Evolutionary conservation across 345 rosid species (phyloP).

Genomic region (Brassica rapa): DNA sequence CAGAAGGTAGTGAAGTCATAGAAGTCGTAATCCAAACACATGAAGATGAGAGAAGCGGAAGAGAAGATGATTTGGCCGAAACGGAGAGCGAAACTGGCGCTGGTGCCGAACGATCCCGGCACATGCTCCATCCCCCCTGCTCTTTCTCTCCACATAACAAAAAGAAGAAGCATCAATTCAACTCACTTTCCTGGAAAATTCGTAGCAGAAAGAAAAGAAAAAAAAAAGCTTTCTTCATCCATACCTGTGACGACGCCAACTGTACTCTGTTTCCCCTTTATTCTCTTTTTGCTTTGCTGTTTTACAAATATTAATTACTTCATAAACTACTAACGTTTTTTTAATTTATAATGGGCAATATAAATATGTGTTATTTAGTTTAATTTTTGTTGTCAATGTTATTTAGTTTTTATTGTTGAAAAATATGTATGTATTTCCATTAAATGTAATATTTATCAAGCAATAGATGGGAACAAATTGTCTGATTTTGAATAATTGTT

Average conservation of each 20-base stretch:
- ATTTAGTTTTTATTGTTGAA: neutral
- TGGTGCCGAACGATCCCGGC: slow-evolving; percentile 57
- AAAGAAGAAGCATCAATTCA: slow-evolving; percentile 18
- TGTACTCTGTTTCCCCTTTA: slow-evolving; percentile 24
- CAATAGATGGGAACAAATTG: slow-evolving; percentile 17
- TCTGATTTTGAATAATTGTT: slow-evolving; percentile 9
- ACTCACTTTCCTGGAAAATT: slow-evolving; percentile 8
- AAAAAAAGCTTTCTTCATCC: neutral
- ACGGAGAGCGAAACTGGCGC: slow-evolving; percentile 72
- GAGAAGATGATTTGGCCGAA: slow-evolving; percentile 61
- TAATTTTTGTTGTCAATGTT: too few species aligned
- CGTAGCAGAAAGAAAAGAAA: neutral
- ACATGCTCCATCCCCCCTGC: slow-evolving; percentile 32
- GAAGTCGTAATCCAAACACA: slow-evolving; percentile 56
- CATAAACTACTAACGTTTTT: slow-evolving; percentile 13
- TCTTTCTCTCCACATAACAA: slow-evolving; percentile 6
- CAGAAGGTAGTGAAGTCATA: slow-evolving; percentile 62
- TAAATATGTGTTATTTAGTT: neutral
- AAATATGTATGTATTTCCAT: neutral
- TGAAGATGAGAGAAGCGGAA: slow-evolving; percentile 56
- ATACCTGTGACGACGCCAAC: slow-evolving; percentile 38
- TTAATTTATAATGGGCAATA: neutral
- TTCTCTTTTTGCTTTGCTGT: slow-evolving; percentile 10
- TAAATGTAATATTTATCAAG: neutral
- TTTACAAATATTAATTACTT: slow-evolving; percentile 5